Percentiles rank a stretch among this genome's conserved stretches.
These are phyloP conservation scores for Picochlorum sp. DNA, from an alignment of 139 green algal genomes.

Conservation along the genomic window DNA sequence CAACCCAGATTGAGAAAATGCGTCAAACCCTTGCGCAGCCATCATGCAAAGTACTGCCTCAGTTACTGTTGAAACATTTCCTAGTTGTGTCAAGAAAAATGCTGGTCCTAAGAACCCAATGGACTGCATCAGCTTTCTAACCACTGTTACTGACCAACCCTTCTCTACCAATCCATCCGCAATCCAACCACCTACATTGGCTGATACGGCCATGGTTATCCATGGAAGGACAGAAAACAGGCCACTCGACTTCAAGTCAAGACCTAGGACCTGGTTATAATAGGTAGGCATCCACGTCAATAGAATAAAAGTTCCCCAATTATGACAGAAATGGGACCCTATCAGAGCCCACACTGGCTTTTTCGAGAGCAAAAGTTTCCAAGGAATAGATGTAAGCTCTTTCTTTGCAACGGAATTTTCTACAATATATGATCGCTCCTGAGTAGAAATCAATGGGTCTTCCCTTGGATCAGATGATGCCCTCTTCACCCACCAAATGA, in stretches of 20 bases:
- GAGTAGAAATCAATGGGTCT: slow-evolving; percentile 40
- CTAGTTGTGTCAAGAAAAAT: slow-evolving; percentile 83
- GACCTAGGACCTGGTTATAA: slow-evolving; percentile 88
- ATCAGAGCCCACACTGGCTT: slow-evolving; percentile 92
- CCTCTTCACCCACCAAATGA: slow-evolving; percentile 49
- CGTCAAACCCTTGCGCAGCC: slow-evolving; percentile 77
- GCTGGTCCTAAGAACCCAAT: slow-evolving; percentile 95
- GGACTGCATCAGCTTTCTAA: slow-evolving; percentile 87
- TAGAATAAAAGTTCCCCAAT: slow-evolving; percentile 98
- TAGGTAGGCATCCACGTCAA: slow-evolving; percentile 99
- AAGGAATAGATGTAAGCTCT: slow-evolving; percentile 61
- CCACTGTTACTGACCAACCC: slow-evolving; percentile 63
- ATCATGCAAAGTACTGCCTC: slow-evolving; percentile 90
- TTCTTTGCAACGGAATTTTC: slow-evolving; percentile 8
- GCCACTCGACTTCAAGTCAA: slow-evolving; percentile 78
- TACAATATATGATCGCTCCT: slow-evolving; percentile 4
- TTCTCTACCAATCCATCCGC: slow-evolving; percentile 71
- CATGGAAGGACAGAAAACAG: slow-evolving; percentile 90
- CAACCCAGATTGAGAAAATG: slow-evolving; percentile 82
- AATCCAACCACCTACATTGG: slow-evolving; percentile 85
- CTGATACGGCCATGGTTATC: slow-evolving; percentile 83
- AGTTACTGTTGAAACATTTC: slow-evolving; percentile 40
- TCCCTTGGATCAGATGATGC: slow-evolving; percentile 46
- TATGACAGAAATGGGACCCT: slow-evolving; percentile 93
- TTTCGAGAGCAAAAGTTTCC: slow-evolving; percentile 77